A percentile compares a stretch with the other conserved stretches of the same genome.
Conservation (phyloP, 2,329 filamentous ascomycete genomes). For the Onygenales sp. region DNA sequence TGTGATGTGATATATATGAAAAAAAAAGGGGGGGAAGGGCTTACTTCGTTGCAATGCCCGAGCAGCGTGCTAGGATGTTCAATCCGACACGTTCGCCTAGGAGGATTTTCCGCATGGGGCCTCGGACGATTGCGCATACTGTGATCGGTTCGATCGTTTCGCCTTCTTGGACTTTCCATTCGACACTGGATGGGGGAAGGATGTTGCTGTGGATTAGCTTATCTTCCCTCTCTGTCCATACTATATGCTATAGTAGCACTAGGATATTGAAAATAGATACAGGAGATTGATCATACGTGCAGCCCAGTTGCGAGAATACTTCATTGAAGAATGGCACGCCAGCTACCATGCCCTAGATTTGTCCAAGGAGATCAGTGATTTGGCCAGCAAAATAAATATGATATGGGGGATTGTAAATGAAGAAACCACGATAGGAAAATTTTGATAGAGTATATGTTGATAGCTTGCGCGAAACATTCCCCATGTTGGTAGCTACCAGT, state of each 20-base stretch:
- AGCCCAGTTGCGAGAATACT: constrained; percentile 81
- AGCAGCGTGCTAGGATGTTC: constrained; percentile 83
- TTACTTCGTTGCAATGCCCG: constrained; percentile 70
- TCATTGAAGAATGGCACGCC: constrained; percentile 94
- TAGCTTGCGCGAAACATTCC: too few relatives aligned
- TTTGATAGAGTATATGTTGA: too few relatives aligned
- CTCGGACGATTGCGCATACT: constrained; percentile 70
- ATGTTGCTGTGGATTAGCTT: background rate
- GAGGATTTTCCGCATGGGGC: constrained; percentile 72
- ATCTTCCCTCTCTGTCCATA: background rate
- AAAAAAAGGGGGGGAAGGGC: background rate
- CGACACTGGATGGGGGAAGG: constrained; percentile 43
- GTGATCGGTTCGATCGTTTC: constrained; percentile 53
- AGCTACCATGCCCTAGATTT: constrained; percentile 64
- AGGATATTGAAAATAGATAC: background rate
- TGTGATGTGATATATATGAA: background rate
- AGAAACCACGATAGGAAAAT: too few relatives aligned
- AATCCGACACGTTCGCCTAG: constrained; percentile 90
- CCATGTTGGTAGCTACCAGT: too few relatives aligned
- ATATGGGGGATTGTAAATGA: too few relatives aligned
- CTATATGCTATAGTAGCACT: too few relatives aligned
- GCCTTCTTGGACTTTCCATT: constrained; percentile 80
- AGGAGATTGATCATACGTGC: constrained; percentile 45
- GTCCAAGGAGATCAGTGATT: background rate
- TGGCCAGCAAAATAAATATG: too few relatives aligned